A percentile compares a stretch with the other conserved stretches of the same genome.
These are phyloP conservation scores for Paramecium caudatum DNA, from an alignment of 73 alveolate genomes.

Conservation along the genomic window DNA sequence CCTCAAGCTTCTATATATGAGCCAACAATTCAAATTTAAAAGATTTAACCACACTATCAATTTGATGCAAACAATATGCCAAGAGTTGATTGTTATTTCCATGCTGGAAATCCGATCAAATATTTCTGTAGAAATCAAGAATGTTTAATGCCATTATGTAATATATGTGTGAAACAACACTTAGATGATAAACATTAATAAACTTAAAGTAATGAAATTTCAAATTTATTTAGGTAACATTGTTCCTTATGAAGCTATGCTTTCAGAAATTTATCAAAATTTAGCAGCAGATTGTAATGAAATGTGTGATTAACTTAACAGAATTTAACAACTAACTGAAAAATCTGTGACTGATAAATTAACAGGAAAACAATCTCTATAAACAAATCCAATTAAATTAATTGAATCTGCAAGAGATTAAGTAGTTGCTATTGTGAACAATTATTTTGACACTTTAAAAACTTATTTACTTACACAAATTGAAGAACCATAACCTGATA, in stretches of 20 bases:
- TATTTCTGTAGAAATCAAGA: constrained; percentile 9
- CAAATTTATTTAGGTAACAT: constrained; percentile 15
- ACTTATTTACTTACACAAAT: constrained; percentile 26
- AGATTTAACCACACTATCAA: constrained; percentile 21
- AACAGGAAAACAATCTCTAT: constrained; percentile 20
- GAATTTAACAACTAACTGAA: background rate
- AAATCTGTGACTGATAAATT: background rate
- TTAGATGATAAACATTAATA: background rate
- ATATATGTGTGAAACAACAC: background rate
- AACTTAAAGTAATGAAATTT: background rate
- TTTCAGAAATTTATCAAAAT: constrained; percentile 38
- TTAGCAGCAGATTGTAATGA: constrained; percentile 38
- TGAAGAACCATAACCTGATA: constrained; percentile 38
- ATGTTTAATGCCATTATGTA: constrained; percentile 48
- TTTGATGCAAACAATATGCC: constrained; percentile 39
- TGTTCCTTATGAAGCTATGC: constrained; percentile 21
- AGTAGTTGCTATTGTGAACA: constrained; percentile 22
- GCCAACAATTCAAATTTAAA: constrained; percentile 1
- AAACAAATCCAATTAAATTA: constrained; percentile 19
- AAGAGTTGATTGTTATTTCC: background rate
- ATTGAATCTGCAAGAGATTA: constrained; percentile 45
- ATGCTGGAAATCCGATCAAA: background rate
- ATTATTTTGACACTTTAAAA: constrained; percentile 45
- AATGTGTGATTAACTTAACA: background rate
- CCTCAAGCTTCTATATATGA: constrained; percentile 19